A percentile compares a stretch with the other conserved stretches of the same genome.
These are phyloP conservation scores for Acacia melanoxylon DNA, from an alignment of 306 rosid species.

Conservation along the genomic window DNA sequence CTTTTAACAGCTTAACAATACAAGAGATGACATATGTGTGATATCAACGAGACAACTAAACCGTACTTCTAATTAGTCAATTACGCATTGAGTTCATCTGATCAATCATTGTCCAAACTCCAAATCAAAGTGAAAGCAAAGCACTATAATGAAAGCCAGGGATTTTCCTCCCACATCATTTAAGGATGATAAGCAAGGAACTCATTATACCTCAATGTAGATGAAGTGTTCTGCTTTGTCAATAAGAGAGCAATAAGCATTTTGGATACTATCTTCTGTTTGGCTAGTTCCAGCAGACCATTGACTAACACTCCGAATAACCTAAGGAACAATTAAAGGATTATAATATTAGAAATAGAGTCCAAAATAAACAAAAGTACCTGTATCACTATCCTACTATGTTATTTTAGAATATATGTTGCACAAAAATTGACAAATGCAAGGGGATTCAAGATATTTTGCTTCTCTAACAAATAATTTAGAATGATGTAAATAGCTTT, in stretches of 20 bases:
- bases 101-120: constrained; percentile 1
- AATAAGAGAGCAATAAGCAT: constrained; percentile 90
- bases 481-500: constrained; percentile 15
- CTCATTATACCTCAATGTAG: constrained; percentile 81
- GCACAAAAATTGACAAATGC: constrained; percentile 6
- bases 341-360: constrained; percentile 17
- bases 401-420: constrained; percentile 6
- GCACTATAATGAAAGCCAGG: background rate
- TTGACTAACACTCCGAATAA: constrained; percentile 96
- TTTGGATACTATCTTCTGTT: constrained; percentile 92
- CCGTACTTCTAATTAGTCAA: background rate
- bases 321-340: constrained; percentile 52
- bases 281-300: constrained; percentile 99
- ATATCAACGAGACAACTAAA: background rate
- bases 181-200: constrained; percentile 2
- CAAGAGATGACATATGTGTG: background rate
- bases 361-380: constrained; percentile 4
- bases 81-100: background rate
- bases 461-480: constrained; percentile 8
- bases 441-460: constrained; percentile 11
- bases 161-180: background rate
- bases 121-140: background rate
- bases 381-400: background rate
- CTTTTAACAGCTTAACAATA: background rate
- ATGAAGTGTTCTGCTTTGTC: constrained; percentile 92